Conservation (phyloP, 768 basidiomycete species). For the Auriscalpium orientale region DNA sequence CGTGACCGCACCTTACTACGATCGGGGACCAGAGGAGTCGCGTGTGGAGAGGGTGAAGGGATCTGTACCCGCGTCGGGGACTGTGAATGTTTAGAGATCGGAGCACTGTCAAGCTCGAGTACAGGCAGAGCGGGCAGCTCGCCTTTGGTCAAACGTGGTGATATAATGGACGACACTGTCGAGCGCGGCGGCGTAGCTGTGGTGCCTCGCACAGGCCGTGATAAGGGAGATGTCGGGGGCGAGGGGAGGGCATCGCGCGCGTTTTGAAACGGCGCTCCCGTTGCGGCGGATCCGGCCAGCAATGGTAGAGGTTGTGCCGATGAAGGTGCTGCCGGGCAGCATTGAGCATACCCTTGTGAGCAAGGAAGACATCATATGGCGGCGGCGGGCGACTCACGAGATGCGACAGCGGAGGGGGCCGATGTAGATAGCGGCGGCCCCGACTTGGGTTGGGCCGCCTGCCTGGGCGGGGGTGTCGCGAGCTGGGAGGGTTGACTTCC, state of each 20-base stretch:
- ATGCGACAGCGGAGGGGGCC: too few relatives aligned
- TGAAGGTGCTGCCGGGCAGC: not conserved
- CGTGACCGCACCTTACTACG: not conserved
- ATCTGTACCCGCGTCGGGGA: not conserved
- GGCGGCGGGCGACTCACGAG: too few relatives aligned
- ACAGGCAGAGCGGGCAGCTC: not conserved
- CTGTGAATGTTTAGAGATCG: not conserved
- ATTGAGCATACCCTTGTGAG: not conserved
- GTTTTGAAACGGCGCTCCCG: not conserved
- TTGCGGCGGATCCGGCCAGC: not conserved
- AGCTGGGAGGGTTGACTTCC: too few relatives aligned
- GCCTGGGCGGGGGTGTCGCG: too few relatives aligned
- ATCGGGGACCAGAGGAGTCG: not conserved
- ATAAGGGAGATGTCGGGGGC: constrained; percentile 2
- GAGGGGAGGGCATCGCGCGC: constrained; percentile 6
- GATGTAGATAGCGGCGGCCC: too few relatives aligned
- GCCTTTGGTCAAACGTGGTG: not conserved
- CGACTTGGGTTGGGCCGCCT: too few relatives aligned
- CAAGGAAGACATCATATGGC: not conserved
- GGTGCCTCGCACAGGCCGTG: not conserved
- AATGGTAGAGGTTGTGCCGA: not conserved
- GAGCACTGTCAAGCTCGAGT: not conserved
- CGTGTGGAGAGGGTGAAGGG: not conserved
- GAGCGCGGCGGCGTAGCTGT: not conserved
- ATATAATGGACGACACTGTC: not conserved